Conservation (phyloP, 331 rosid species). For the Quercus phellos region DNA sequence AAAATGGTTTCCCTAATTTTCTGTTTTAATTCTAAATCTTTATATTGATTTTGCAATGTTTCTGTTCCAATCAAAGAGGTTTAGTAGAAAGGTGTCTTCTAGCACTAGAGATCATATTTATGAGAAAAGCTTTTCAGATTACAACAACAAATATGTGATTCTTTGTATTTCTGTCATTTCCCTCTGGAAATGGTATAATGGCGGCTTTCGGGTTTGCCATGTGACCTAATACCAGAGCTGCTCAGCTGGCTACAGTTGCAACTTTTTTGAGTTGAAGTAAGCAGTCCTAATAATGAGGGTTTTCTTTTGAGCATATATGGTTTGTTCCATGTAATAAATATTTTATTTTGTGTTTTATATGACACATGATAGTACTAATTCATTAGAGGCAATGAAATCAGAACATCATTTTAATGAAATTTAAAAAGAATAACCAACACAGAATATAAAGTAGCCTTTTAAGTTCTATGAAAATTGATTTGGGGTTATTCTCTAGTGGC, state of each 20-base stretch:
- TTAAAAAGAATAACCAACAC: too few species aligned
- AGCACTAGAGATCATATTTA: neutral
- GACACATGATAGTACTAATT: neutral
- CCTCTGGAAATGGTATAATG: neutral
- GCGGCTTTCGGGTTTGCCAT: conserved; percentile 1
- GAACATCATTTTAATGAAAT: neutral
- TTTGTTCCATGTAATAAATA: neutral
- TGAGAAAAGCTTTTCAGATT: neutral
- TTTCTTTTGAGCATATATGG: neutral
- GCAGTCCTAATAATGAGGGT: neutral
- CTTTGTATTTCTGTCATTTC: neutral
- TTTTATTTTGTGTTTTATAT: neutral
- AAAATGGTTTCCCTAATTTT: conserved; percentile 13
- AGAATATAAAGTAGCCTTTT: too few species aligned
- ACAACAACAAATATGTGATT: neutral
- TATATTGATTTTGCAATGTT: neutral
- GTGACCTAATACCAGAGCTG: conserved; percentile 12
- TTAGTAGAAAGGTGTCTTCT: neutral
- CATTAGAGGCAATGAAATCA: neutral
- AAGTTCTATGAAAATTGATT: too few species aligned
- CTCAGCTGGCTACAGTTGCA: neutral
- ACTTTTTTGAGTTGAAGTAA: neutral
- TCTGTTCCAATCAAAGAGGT: neutral
- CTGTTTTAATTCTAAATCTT: neutral
- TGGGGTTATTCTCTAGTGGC: too few species aligned